These are phyloP conservation scores for Priceomyces fermenticarens DNA, from an alignment of 805 yeast genomes.

Conservation along the genomic window DNA sequence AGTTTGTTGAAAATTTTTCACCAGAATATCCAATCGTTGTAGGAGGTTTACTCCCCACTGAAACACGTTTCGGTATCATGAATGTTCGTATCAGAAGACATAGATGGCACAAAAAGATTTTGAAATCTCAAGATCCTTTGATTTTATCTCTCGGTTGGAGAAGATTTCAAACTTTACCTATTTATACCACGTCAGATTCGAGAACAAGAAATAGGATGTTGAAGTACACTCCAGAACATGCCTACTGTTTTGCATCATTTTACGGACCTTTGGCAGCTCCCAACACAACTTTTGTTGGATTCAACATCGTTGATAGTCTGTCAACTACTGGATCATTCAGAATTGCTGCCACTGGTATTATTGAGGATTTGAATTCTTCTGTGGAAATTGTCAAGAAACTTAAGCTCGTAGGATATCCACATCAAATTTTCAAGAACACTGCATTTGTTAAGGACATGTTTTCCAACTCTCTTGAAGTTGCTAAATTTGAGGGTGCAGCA, in stretches of 20 bases:
- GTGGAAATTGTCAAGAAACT: conserved; percentile 94
- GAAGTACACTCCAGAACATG: conserved; percentile 97
- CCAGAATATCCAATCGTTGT: conserved; percentile 81
- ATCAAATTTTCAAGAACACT: conserved; percentile 90
- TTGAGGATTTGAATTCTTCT: conserved; percentile 86
- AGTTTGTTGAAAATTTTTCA: conserved; percentile 81
- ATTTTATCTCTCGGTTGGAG: conserved; percentile 96
- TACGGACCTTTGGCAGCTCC: conserved; percentile 98
- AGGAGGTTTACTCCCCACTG: conserved; percentile 90
- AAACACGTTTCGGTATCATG: conserved; percentile 87
- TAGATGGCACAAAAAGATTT: conserved; percentile 96
- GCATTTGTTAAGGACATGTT: conserved; percentile 98
- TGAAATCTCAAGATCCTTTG: conserved; percentile 93
- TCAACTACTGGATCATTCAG: conserved; percentile 88
- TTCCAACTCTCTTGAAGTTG: conserved; percentile 86
- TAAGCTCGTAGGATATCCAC: conserved; percentile 92
- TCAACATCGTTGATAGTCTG: conserved; percentile 79
- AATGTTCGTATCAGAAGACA: conserved; percentile 95
- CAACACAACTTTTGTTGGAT: conserved; percentile 95
- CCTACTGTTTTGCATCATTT: conserved; percentile 92
- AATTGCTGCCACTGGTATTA: conserved; percentile 95
- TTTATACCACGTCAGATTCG: conserved; percentile 95
- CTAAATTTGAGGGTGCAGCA: conserved; percentile 96
- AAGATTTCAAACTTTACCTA: conserved; percentile 93
- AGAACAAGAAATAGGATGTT: conserved; percentile 97